Evolutionary conservation across 495 filamentous ascomycete species (phyloP), one percentile per base, ranked within the genome.

Genomic region (Neurospora terricola): DNA sequence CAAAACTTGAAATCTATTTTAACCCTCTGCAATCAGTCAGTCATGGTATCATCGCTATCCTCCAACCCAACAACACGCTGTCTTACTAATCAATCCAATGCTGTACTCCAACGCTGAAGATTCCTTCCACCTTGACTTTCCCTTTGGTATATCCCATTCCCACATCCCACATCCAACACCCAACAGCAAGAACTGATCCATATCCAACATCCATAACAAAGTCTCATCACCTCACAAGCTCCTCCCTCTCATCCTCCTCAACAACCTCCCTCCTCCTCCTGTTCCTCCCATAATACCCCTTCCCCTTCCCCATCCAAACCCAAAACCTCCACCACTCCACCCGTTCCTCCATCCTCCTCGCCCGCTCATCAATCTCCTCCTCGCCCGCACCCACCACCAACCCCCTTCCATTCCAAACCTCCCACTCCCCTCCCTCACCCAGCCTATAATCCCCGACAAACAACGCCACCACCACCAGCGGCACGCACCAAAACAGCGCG

Each of bases 401-500:
- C 0, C 38, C 71, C 11, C 39, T 9, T 16, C 54, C 54, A 66
- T 66, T 73, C 76, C 75, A 72, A 12, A 73, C 59, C 38, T 73
- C 54, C 75, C 81, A 78, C 48, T 75, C 68, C 78, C 79, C 72
- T 75, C 82, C 38, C 85, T 80, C 73, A 82, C 86, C 82, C 23
- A 84, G 81, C 69, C 86, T 81, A 70, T 88, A 85, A 70, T 84
- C 82, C 73, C 83, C 84, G 71, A 87, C 78, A 42, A 82, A 45
- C 71, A 85, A 78, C 74, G 82, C 84, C 23, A 83, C 73, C 21
- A 85, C 70, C 18, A 81, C 77, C 30, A 89, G 72, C 21, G 82
- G 83, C 75, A 87, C 66, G 36, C 80, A 85, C 36, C 87, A 77
- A 34, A 76, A 72, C 39, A 83, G 74, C 42, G 82, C 87, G n/a